phyloP scores from a whole-genome alignment of 306 rosid species.

The Cicer arietinum region DNA sequence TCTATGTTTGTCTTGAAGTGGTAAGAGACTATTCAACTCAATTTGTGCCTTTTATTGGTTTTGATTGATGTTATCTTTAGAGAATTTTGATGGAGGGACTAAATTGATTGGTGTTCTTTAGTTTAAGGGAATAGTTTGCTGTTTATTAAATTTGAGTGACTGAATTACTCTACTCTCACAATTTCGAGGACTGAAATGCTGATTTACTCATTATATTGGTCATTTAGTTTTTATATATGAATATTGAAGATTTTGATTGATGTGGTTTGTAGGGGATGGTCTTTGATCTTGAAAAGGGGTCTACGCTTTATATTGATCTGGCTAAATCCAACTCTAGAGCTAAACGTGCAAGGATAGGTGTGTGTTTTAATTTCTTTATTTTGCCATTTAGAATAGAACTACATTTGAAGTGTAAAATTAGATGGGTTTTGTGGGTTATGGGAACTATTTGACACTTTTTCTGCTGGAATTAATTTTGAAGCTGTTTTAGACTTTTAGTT shows the following conservation, averaged over 20 bases:
- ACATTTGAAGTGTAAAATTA: background rate
- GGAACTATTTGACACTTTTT: background rate
- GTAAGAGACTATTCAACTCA: too few relatives aligned
- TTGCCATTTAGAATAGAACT: background rate
- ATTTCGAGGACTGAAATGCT: background rate
- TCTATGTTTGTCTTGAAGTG: too few relatives aligned
- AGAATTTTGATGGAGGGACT: too few relatives aligned
- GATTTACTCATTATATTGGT: background rate
- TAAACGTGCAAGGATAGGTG: constrained; percentile 73
- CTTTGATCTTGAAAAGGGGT: constrained; percentile 93
- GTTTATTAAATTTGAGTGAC: background rate
- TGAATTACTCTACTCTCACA: background rate
- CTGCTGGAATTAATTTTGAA: background rate
- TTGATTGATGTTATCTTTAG: too few relatives aligned
- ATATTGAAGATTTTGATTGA: constrained; percentile 20
- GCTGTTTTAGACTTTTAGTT: background rate
- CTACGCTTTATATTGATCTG: constrained; percentile 81
- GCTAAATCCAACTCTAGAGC: constrained; percentile 96
- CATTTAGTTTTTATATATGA: constrained; percentile 15
- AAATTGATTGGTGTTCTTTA: too few relatives aligned
- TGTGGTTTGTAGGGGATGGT: constrained; percentile 84
- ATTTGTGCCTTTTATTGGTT: too few relatives aligned
- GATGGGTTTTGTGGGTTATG: constrained; percentile 3
- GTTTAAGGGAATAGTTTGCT: too few relatives aligned
- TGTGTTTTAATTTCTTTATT: constrained; percentile 19